These are phyloP conservation scores for Cercophora scortea DNA, from an alignment of 495 filamentous ascomycete species.

Conservation along the genomic window DNA sequence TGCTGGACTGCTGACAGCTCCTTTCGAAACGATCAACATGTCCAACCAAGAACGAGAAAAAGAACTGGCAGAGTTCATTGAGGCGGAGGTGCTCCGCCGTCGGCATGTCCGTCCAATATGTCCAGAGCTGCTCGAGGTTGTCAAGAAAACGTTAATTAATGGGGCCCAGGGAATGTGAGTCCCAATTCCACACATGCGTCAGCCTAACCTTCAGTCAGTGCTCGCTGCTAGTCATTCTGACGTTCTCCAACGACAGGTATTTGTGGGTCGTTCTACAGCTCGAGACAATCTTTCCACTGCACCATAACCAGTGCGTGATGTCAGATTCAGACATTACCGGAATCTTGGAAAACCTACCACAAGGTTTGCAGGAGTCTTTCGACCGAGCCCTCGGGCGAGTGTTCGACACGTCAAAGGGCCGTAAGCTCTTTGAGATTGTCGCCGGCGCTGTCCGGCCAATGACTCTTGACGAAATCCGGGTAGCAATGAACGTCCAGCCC, in stretches of 20 bases:
- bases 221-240: no score
- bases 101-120: no score
- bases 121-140: no score
- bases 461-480: neutral
- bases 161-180: no score
- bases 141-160: no score
- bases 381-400: neutral
- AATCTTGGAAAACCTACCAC: neutral
- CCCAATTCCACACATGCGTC: no score
- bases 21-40: no score
- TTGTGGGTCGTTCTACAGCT: slow-evolving; percentile 1
- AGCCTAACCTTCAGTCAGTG: no score
- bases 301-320: neutral
- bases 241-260: neutral
- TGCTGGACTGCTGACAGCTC: no score
- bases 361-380: neutral
- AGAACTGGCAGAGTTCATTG: no score
- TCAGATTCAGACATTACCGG: neutral
- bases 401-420: neutral
- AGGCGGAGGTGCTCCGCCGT: no score
- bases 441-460: neutral
- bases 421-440: neutral
- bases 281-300: neutral
- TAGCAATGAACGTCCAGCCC: slow-evolving; percentile 1
- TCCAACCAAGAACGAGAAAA: no score